Percentiles rank a stretch among this genome's conserved stretches.
These are phyloP conservation scores for Nannochloropsis salina DNA, from an alignment of 108 stramenopile species.

Conservation along the genomic window DNA sequence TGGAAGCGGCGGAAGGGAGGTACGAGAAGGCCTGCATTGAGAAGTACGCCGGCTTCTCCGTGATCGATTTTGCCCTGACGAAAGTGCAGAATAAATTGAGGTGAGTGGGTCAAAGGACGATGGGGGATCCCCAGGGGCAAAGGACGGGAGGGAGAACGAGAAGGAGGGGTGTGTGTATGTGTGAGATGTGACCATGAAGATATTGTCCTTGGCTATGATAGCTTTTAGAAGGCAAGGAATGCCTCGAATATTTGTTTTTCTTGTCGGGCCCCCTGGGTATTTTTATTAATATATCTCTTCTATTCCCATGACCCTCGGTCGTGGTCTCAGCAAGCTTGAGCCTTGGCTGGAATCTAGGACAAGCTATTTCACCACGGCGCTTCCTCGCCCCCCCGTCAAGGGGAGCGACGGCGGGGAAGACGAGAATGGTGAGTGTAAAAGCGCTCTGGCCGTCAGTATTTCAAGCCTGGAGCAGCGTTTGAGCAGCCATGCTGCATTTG, in stretches of 20 bases:
- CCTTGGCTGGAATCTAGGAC: neutral
- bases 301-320: neutral
- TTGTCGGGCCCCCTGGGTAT: neutral
- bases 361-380: neutral
- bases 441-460: neutral
- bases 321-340: neutral
- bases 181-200: no score
- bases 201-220: no score
- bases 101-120: neutral
- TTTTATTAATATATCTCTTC: neutral
- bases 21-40: neutral
- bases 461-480: neutral
- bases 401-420: no score
- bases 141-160: neutral
- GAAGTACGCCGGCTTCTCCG: neutral
- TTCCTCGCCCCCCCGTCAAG: neutral
- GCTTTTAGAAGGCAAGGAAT: neutral
- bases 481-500: neutral
- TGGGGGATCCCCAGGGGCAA: neutral
- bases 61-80: constrained; percentile 10
- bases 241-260: neutral
- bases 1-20: neutral
- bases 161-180: neutral
- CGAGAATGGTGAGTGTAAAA: no score
- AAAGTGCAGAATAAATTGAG: constrained; percentile 10